phyloP scores from a whole-genome alignment of 2,329 filamentous ascomycete genomes.

The Rosellinia necatrix region DNA sequence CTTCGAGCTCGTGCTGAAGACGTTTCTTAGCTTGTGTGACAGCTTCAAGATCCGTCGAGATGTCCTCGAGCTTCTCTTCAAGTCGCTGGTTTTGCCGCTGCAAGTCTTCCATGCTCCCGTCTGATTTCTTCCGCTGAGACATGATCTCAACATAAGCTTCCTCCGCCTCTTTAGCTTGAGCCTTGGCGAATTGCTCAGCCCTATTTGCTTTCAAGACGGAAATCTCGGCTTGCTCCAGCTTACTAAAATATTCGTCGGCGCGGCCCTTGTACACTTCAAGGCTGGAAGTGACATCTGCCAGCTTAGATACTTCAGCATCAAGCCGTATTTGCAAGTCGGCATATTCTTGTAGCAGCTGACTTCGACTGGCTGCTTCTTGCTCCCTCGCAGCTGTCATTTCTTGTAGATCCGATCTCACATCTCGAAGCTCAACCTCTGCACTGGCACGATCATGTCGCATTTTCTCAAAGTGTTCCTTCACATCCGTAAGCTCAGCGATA shows the following conservation, averaged over 20 bases:
- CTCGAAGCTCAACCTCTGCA: slow-evolving; percentile 84
- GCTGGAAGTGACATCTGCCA: slow-evolving; percentile 82
- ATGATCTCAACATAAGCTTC: slow-evolving; percentile 89
- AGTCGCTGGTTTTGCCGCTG: slow-evolving; percentile 87
- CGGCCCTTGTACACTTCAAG: slow-evolving; percentile 88
- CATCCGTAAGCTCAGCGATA: slow-evolving; percentile 81
- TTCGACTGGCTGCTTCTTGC: slow-evolving; percentile 85
- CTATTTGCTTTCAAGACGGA: slow-evolving; percentile 88
- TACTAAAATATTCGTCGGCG: slow-evolving; percentile 95
- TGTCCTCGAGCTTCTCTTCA: slow-evolving; percentile 88
- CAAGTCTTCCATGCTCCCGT: slow-evolving; percentile 83
- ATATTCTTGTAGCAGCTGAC: slow-evolving; percentile 88
- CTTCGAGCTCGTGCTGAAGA: slow-evolving; percentile 94
- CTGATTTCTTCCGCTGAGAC: slow-evolving; percentile 90
- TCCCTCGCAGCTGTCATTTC: slow-evolving; percentile 80
- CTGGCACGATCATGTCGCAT: slow-evolving; percentile 79
- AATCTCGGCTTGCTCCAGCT: slow-evolving; percentile 95
- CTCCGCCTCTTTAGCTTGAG: slow-evolving; percentile 87
- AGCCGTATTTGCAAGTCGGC: slow-evolving; percentile 91
- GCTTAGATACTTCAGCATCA: slow-evolving; percentile 84
- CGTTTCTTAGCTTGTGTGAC: slow-evolving; percentile 89
- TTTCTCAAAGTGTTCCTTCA: slow-evolving; percentile 85
- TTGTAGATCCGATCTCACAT: slow-evolving; percentile 79
- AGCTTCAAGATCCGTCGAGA: slow-evolving; percentile 85
- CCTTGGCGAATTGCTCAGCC: slow-evolving; percentile 91